These are phyloP conservation scores for Cyclotella cryptica DNA, from an alignment of 108 stramenopile species.

Conservation along the genomic window DNA sequence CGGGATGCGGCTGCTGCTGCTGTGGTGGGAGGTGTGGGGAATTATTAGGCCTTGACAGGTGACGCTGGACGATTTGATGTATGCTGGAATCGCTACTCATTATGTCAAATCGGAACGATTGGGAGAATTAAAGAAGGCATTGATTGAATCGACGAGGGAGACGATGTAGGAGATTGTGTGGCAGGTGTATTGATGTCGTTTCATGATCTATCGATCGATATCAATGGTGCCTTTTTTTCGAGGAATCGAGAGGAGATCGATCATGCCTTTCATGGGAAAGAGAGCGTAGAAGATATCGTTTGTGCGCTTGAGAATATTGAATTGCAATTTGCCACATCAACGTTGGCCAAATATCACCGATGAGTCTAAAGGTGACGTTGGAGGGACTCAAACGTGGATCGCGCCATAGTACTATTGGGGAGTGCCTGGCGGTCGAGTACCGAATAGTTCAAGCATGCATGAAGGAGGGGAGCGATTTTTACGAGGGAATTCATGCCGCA, in stretches of 20 bases:
- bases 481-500: constrained; percentile 95
- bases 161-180: constrained; percentile 44
- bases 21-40: constrained; percentile 76
- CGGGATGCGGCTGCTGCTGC: no score
- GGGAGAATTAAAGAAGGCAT: constrained; percentile 59
- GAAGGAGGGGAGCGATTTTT: constrained; percentile 83
- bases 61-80: constrained; percentile 81
- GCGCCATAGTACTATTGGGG: constrained; percentile 46
- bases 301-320: constrained; percentile 54
- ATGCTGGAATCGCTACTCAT: constrained; percentile 95
- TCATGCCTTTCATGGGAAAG: constrained; percentile 56
- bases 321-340: constrained; percentile 62
- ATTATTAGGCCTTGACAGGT: constrained; percentile 94
- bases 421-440: constrained; percentile 86
- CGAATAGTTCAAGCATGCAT: constrained; percentile 75
- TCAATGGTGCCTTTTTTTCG: constrained; percentile 53
- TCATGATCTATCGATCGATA: constrained; percentile 57
- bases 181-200: constrained; percentile 58
- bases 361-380: constrained; percentile 76
- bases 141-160: constrained; percentile 54
- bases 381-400: constrained; percentile 79
- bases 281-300: constrained; percentile 65
- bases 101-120: constrained; percentile 80
- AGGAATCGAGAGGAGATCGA: constrained; percentile 63
- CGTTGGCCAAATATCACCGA: constrained; percentile 82